phyloP scores from a whole-genome alignment of 345 rosid genomes.

The Camelina hispida region DNA sequence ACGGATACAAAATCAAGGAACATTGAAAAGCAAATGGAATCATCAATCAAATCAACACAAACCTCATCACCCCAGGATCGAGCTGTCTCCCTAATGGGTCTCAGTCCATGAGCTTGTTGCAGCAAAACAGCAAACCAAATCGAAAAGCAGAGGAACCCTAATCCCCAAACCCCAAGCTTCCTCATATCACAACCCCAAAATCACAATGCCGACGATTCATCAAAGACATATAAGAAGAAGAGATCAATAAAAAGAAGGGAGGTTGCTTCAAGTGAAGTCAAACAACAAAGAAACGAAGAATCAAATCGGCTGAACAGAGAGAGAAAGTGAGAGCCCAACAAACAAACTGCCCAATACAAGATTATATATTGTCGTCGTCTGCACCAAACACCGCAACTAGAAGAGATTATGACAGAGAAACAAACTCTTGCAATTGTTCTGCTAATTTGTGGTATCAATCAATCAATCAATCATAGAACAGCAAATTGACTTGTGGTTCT shows the following conservation, averaged over 20 bases:
- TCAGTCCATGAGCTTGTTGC: constrained; percentile 62
- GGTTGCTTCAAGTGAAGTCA: constrained; percentile 85
- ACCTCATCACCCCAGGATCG: constrained; percentile 99
- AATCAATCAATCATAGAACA: background rate
- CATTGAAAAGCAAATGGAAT: constrained; percentile 13
- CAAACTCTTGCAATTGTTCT: constrained; percentile 1
- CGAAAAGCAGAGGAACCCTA: constrained; percentile 68
- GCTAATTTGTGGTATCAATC: background rate
- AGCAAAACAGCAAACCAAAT: constrained; percentile 54
- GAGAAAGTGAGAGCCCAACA: constrained; percentile 89
- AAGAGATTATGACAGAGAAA: constrained; percentile 24
- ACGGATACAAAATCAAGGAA: constrained; percentile 12
- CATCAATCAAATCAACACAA: constrained; percentile 33
- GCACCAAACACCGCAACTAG: constrained; percentile 39
- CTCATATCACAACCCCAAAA: constrained; percentile 50
- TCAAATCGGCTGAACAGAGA: constrained; percentile 51
- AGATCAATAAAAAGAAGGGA: background rate
- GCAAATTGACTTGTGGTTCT: constrained; percentile 27
- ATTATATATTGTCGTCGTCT: background rate
- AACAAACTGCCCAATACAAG: constrained; percentile 29
- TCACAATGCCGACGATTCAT: constrained; percentile 43
- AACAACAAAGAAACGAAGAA: constrained; percentile 43
- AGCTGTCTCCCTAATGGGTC: constrained; percentile 84
- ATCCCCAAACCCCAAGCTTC: constrained; percentile 39
- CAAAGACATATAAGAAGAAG: constrained; percentile 9